phyloP scores from a whole-genome alignment of 108 stramenopile species.

The Nitzschia inconspicua region DNA sequence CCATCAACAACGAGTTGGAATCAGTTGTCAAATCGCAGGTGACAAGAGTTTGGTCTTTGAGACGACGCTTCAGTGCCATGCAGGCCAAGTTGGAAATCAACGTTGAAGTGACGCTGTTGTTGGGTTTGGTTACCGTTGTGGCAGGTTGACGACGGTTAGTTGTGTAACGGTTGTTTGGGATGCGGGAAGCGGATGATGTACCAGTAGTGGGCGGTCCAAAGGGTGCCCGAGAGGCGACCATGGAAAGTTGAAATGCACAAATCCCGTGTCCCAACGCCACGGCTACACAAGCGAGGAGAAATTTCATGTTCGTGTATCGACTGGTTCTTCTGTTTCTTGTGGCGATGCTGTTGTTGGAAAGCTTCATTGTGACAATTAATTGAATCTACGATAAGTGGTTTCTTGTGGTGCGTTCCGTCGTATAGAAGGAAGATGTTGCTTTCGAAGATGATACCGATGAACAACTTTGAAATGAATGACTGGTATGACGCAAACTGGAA shows the following conservation, averaged over 20 bases:
- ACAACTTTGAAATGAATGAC: too few species aligned
- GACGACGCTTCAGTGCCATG: constrained; percentile 40
- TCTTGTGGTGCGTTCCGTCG: neutral
- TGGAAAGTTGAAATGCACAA: constrained; percentile 14
- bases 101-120: constrained; percentile 28
- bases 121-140: neutral
- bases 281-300: neutral
- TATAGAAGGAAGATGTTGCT: neutral
- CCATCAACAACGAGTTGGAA: constrained; percentile 22
- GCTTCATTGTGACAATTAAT: neutral
- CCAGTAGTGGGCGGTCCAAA: neutral
- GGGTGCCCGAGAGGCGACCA: constrained; percentile 25
- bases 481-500: neutral
- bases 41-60: constrained; percentile 41
- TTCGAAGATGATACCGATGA: too few species aligned
- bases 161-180: neutral
- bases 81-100: constrained; percentile 55
- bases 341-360: too few species aligned
- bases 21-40: constrained; percentile 43
- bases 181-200: neutral
- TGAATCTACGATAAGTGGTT: neutral
- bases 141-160: neutral
- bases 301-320: too few species aligned
- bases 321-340: too few species aligned
- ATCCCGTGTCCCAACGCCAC: constrained; percentile 3